A percentile compares a stretch with the other conserved stretches of the same genome.
These are phyloP conservation scores for Aureobasidium uvarum DNA, from an alignment of 2,329 filamentous ascomycete species.

Conservation along the genomic window DNA sequence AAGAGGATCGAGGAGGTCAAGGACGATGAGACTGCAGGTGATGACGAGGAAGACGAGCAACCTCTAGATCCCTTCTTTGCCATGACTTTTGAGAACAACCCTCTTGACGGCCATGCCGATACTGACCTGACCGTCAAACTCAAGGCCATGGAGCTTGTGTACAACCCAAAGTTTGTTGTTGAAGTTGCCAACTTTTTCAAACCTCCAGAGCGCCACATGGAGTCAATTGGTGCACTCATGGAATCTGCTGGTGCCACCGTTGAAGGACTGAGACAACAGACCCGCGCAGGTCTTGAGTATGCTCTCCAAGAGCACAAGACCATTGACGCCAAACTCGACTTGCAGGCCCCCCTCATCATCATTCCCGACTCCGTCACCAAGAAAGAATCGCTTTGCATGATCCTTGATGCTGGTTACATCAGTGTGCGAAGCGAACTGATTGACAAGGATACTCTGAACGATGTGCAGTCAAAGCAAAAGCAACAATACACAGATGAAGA, in stretches of 20 bases:
- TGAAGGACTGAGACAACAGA: constrained; percentile 91
- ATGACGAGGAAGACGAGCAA: constrained; percentile 49
- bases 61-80: constrained; percentile 81
- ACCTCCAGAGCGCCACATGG: constrained; percentile 95
- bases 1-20: constrained; percentile 50
- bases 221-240: constrained; percentile 93
- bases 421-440: constrained; percentile 92
- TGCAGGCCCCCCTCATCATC: constrained; percentile 94
- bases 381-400: constrained; percentile 78
- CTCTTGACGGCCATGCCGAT: constrained; percentile 87
- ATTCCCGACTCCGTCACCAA: constrained; percentile 89
- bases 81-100: constrained; percentile 90
- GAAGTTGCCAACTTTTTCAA: constrained; percentile 95
- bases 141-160: constrained; percentile 94
- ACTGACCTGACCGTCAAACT: constrained; percentile 86
- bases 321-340: constrained; percentile 90
- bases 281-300: constrained; percentile 91
- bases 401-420: constrained; percentile 93
- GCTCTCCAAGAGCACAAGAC: constrained; percentile 97
- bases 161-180: constrained; percentile 91
- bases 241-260: constrained; percentile 95
- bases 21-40: constrained; percentile 45
- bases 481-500: constrained; percentile 87
- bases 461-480: constrained; percentile 87
- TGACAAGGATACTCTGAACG: constrained; percentile 81